Base-by-base conservation (phyloP, 2,329 filamentous ascomycete genomes). In the Lasiodiplodia citricola region DNA sequence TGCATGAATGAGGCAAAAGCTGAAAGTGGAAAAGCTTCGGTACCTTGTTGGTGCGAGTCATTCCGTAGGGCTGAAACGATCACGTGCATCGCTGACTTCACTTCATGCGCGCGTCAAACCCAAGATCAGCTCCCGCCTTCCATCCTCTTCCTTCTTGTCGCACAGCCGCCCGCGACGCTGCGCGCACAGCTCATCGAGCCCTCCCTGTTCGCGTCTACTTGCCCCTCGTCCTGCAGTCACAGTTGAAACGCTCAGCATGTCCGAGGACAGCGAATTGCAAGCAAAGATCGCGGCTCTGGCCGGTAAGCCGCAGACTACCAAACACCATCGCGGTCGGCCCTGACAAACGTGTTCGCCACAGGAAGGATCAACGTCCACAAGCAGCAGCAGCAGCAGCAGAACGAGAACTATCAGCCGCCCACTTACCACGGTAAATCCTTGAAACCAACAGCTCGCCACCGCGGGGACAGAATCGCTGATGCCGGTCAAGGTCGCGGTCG, bases 341-440 rank as follows among this genome's bases (percentile, higher is more conserved):
- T 68, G 52, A 66, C 62, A 38, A 28, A 25, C 51, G 18, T 21
- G 25, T 41, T 23, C 54, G 31, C 44, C n/a, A 52, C 31, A 93
- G 91, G 91, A 73, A 90, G 92, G 80, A 95, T 96, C 77, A 94
- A 94, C 77, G 88, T 90, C 65, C 90, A 92, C 82, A 94, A 92
- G 79, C 92, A 87, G 71, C 65, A 58, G 21, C 54, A 67, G 14
- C 55, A 57, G 14, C 55, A 57, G 41, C 44, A 60, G 44, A 57
- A 10, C 87, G 90, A 71, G 85, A 87, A 72, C 70, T 50, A 66
- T 70, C 74, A 54, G 44, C 75, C 60, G 3, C 28, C n/a, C 3
- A 21, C 44, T 38, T 21, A 52, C 14, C 60, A 60, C 23, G 65
- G 65, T 67, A 64, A 37, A 76, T 41, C 74, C 62, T 28, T 75